Evolutionary conservation across 73 alveolate species (phyloP), one percentile per base, ranked within the genome.

Genomic region (Paramecium biaurelia): DNA sequence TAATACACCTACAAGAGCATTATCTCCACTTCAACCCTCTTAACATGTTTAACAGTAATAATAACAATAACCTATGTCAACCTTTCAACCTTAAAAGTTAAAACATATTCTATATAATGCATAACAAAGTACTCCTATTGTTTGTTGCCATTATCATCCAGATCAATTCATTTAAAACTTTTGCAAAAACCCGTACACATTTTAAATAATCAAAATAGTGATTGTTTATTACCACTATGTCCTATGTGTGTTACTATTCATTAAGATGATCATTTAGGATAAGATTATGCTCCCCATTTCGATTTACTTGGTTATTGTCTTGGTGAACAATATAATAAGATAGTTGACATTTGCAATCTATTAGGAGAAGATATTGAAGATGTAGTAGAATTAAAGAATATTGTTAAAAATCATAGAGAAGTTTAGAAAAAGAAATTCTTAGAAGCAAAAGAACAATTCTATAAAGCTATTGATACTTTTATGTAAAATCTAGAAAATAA

Each of bases 401-500:
- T 28, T 20, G 58, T 72, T 38, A 72, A 38, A 34, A 72, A 18
- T 72, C 86, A 72, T 72, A 32, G 86, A 72, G 86, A 72, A 72
- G 6, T 72, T n/a, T 57, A 72, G 38, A 72, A 35, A 42, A 72
- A 38, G 86, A 72, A 72, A 37, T 72, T 72, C 56, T 37, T 35
- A n/a, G 86, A 72, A 12, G 86, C 86, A 8, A 72, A 72, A 42
- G 86, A 72, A 35, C 18, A 72, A 72, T 72, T 72, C 24, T 72
- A 72, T 72, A 72, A 38, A n/a, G 58, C 63, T 1, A 35, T 72
- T 34, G 86, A 72, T 35, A 12, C 58, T 1, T 72, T 28, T 38
- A 35, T 72, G 32, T 37, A 35, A 18, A 35, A 37, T 35, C 56
- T 72, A 38, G 86, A 72, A 20, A 72, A 72, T 18, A 21, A 14